Percentiles rank a stretch among this genome's conserved stretches.
These are phyloP conservation scores for Candida broadrunensis DNA, from an alignment of 805 yeast genomes.

Conservation along the genomic window DNA sequence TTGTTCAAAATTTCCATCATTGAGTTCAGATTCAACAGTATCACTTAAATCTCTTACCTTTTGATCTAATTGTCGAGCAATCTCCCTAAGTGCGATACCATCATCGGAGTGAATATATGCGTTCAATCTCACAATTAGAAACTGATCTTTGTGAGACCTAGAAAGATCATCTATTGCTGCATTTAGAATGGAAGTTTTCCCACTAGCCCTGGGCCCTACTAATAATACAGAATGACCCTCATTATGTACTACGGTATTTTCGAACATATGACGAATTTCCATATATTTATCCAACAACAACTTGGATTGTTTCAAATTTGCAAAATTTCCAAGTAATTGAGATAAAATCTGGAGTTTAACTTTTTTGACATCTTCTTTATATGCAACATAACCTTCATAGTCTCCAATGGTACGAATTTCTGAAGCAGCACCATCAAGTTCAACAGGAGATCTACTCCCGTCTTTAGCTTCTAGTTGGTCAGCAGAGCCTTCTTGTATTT, in stretches of 20 bases:
- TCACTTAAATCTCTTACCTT: slow-evolving; percentile 13
- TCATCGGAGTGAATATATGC: slow-evolving; percentile 78
- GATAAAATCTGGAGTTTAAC: slow-evolving; percentile 14
- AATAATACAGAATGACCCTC: slow-evolving; percentile 82
- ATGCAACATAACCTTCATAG: neutral
- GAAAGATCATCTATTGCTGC: slow-evolving; percentile 49
- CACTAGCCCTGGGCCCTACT: slow-evolving; percentile 77
- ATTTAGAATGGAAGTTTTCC: slow-evolving; percentile 66
- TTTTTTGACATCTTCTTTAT: slow-evolving; percentile 9
- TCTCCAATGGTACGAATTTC: too few species aligned
- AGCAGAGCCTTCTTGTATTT: too few species aligned
- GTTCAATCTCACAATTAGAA: slow-evolving; percentile 60
- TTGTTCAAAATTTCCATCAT: slow-evolving; percentile 37
- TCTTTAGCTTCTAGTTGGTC: too few species aligned
- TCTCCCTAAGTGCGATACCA: slow-evolving; percentile 73
- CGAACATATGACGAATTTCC: slow-evolving; percentile 57
- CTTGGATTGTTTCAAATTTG: slow-evolving; percentile 12
- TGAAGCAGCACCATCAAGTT: neutral
- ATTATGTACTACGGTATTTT: slow-evolving; percentile 59
- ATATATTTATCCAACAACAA: slow-evolving; percentile 28
- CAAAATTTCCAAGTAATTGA: slow-evolving; percentile 19
- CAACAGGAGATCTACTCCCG: too few species aligned
- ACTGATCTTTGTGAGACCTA: slow-evolving; percentile 43
- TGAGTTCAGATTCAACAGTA: slow-evolving; percentile 9
- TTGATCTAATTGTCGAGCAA: slow-evolving; percentile 77